A percentile compares a stretch with the other conserved stretches of the same genome.
Evolutionary conservation across 1,284 basidiomycete genomes (phyloP).

Genomic region (Marasmius oreades): DNA sequence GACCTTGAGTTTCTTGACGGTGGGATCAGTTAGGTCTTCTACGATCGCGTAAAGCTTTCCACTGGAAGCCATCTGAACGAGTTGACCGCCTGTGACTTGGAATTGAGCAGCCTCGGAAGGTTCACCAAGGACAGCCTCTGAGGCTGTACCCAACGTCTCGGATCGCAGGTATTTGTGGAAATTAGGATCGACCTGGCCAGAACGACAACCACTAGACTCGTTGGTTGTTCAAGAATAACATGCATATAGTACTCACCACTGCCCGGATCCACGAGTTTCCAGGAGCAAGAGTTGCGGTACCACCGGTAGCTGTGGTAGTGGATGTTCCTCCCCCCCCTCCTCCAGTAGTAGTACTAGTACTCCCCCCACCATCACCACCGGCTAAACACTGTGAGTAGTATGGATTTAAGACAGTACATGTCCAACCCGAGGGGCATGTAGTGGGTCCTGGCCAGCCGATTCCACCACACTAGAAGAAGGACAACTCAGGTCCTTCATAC

Average conservation of each 20-base stretch:
- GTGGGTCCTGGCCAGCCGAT: constrained; percentile 50
- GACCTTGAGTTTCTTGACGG: constrained; percentile 46
- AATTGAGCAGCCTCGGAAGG: constrained; percentile 51
- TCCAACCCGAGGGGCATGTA: constrained; percentile 43
- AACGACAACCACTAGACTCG: not conserved
- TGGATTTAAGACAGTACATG: constrained; percentile 39
- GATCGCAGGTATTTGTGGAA: constrained; percentile 66
- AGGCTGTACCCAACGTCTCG: constrained; percentile 38
- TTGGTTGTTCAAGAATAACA: not conserved
- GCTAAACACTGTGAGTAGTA: constrained; percentile 55
- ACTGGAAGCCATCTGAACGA: constrained; percentile 43
- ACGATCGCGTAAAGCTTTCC: constrained; percentile 47
- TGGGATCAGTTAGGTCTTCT: constrained; percentile 41
- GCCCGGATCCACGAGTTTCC: constrained; percentile 60
- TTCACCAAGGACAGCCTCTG: constrained; percentile 48
- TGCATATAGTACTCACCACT: constrained; percentile 37
- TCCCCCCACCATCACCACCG: constrained; percentile 27
- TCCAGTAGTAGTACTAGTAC: constrained; percentile 19
- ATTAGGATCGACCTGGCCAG: constrained; percentile 49
- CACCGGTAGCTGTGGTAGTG: constrained; percentile 32
- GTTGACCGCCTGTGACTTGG: constrained; percentile 50
- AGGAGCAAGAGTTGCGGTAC: constrained; percentile 43
- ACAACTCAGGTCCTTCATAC: constrained; percentile 23
- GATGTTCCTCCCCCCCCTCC: constrained; percentile 24
- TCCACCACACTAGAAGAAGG: constrained; percentile 37